Conservation (phyloP, 306 rosid genomes). For the Carpinus fangiana region DNA sequence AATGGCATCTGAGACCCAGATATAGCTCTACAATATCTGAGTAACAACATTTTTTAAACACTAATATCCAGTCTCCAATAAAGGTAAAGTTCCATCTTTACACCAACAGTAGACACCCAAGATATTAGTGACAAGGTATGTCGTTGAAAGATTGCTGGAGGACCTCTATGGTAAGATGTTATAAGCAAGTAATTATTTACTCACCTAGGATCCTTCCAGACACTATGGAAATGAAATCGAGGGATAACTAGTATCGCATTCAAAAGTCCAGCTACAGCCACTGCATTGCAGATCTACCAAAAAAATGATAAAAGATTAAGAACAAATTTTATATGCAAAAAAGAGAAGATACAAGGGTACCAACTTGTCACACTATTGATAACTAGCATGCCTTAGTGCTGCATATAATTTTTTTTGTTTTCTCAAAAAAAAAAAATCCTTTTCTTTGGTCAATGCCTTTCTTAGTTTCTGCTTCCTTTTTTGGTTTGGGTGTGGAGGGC, state of each 20-base stretch:
- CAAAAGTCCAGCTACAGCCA: slow-evolving; percentile 93
- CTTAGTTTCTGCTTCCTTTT: too few relatives aligned
- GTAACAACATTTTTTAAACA: not conserved
- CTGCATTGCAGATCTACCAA: slow-evolving; percentile 89
- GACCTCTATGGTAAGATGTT: slow-evolving; percentile 8
- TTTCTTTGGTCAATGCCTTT: not conserved
- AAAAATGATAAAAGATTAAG: not conserved
- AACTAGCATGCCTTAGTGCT: not conserved
- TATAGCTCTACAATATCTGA: not conserved
- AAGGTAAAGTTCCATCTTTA: not conserved
- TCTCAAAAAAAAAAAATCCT: not conserved
- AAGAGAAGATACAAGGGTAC: not conserved
- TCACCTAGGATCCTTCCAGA: slow-evolving; percentile 95
- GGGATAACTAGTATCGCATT: slow-evolving; percentile 88
- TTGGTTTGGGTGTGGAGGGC: too few relatives aligned
- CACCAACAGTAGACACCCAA: not conserved
- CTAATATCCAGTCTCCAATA: not conserved
- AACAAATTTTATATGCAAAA: not conserved
- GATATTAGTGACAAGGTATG: not conserved
- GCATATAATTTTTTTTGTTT: too few relatives aligned
- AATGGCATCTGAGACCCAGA: not conserved
- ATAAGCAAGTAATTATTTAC: slow-evolving; percentile 16
- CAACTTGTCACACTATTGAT: not conserved
- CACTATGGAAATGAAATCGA: slow-evolving; percentile 79
- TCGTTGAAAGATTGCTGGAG: slow-evolving; percentile 7